Base-by-base conservation (phyloP, 768 basidiomycete species). In the Kondoa malvinella region DNA sequence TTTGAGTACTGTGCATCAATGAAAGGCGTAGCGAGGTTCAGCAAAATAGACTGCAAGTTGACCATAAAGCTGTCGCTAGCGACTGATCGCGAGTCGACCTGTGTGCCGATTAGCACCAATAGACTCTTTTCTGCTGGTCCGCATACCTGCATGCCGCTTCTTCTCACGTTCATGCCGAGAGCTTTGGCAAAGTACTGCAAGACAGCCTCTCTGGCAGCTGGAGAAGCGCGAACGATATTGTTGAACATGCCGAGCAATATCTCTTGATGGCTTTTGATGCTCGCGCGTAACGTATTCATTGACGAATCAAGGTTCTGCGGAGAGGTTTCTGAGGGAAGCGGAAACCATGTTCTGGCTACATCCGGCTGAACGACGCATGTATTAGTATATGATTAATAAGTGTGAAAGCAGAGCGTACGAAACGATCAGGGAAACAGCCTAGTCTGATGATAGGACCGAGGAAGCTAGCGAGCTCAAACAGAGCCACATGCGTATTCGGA, bases 391-490 rank as follows among this genome's bases (percentile, higher is more conserved):
- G 61, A 56, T 33, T 16, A 50, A 61, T 17, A 14, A 32, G 29
- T 17, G 29, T 50, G 58, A 69, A 33, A 29, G 15, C 26, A 59
- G 31, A 34, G 68, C 34, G 4, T 16, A 68, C 74, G 78, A 75
- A 92, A 87, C 85, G 89, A 92, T 81, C 97, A 88, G 85, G 82
- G 75, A 94, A 96, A 3, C 92, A 85, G 50, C 87, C 86, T 65
- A 97, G 80, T 34, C 91, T 80, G 70, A 87, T 83, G 30, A 96
- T 77, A 0, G 90, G 91, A 0, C 95, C 95, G 71, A 97, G 78
- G 57, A 96, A 62, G 0, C 77, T 77, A 67, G 79, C 74, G 72
- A 78, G 63, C 85, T 87, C 70, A 77, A 78, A 65, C 57, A 57
- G n/a, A 50, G 34, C 25, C 1, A 21, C n/a, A 65, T 50, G 14